These are phyloP conservation scores for Colletotrichum spinosum DNA, from an alignment of 2,329 filamentous ascomycete species.

Conservation along the genomic window DNA sequence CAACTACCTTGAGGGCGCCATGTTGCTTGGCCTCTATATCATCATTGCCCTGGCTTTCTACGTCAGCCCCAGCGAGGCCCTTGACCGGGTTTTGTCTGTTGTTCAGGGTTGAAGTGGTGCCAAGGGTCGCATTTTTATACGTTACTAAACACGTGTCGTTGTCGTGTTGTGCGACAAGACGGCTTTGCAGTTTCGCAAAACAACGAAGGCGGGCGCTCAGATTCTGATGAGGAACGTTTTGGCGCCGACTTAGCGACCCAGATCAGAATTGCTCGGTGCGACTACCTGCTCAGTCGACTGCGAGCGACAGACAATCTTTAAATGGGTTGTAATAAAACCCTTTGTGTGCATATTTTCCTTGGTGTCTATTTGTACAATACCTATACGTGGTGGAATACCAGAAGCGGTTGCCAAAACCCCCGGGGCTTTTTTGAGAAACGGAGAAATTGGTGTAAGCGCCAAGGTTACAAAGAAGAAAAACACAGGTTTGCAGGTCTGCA, in stretches of 20 bases:
- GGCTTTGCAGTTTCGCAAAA: not conserved
- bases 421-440: constrained; percentile 10
- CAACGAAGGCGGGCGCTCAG: not conserved
- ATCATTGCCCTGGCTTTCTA: constrained; percentile 73
- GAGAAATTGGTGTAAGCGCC: constrained; percentile 23
- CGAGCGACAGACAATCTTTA: constrained; percentile 12
- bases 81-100: constrained; percentile 50
- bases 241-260: too few species aligned
- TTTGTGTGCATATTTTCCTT: constrained; percentile 33
- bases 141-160: constrained; percentile 1
- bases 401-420: not conserved
- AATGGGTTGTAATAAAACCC: not conserved
- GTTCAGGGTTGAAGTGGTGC: constrained; percentile 20
- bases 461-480: constrained; percentile 21
- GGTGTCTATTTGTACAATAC: constrained; percentile 33
- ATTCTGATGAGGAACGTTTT: too few species aligned
- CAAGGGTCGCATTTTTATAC: not conserved
- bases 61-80: constrained; percentile 62
- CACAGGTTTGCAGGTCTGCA: constrained; percentile 3
- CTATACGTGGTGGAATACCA: constrained; percentile 7
- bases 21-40: constrained; percentile 68
- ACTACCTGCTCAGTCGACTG: too few species aligned
- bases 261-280: too few species aligned
- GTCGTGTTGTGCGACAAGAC: not conserved
- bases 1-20: constrained; percentile 85